phyloP scores from a whole-genome alignment of 495 filamentous ascomycete species.

The Glutinoglossum americanum region DNA sequence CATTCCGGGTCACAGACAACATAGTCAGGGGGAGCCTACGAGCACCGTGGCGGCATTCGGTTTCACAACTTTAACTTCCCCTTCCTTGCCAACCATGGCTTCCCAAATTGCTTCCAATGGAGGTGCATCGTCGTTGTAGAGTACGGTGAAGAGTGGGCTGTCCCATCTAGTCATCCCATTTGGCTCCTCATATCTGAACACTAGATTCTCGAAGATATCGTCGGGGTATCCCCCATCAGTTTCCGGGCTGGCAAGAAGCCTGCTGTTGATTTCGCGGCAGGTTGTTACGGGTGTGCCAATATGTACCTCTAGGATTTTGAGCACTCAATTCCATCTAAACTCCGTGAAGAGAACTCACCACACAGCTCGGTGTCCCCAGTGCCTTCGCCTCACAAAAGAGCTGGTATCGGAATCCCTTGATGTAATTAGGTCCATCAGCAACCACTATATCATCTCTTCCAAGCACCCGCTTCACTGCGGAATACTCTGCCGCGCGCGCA shows the following conservation, averaged over 20 bases:
- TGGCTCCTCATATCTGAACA: slow-evolving; percentile 91
- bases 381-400: slow-evolving; percentile 89
- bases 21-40: slow-evolving; percentile 17
- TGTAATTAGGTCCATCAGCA: slow-evolving; percentile 83
- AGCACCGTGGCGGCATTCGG: slow-evolving; percentile 69
- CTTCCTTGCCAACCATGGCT: slow-evolving; percentile 37
- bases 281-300: slow-evolving; percentile 54
- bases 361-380: slow-evolving; percentile 55
- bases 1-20: background rate
- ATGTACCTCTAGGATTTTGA: slow-evolving; percentile 33
- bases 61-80: slow-evolving; percentile 31
- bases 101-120: slow-evolving; percentile 60
- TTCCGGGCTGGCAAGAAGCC: slow-evolving; percentile 12
- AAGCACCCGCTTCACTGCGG: slow-evolving; percentile 65
- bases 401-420: slow-evolving; percentile 95
- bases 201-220: slow-evolving; percentile 70
- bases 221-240: slow-evolving; percentile 18
- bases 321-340: slow-evolving; percentile 1
- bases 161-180: slow-evolving; percentile 93
- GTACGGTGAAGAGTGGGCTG: slow-evolving; percentile 75
- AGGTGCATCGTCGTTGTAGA: slow-evolving; percentile 52
- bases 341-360: slow-evolving; percentile 27
- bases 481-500: slow-evolving; percentile 67
- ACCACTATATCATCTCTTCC: slow-evolving; percentile 67
- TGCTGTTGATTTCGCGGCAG: slow-evolving; percentile 39